A percentile compares a stretch with the other conserved stretches of the same genome.
Conservation (phyloP, 768 basidiomycete species). For the Suillus weaverae region DNA sequence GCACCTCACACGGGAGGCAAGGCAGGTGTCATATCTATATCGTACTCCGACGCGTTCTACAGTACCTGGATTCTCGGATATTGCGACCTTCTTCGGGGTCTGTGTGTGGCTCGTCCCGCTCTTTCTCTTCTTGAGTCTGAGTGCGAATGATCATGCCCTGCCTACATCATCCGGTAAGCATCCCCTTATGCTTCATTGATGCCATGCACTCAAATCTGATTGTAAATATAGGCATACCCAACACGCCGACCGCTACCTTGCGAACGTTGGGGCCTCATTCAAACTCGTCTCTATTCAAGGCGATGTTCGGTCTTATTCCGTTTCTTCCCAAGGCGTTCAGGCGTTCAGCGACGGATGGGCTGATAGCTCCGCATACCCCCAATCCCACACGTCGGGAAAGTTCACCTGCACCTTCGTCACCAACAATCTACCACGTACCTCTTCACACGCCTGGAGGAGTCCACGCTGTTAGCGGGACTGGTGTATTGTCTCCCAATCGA, state of each 20-base stretch:
- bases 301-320: constrained; percentile 50
- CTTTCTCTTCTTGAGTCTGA: constrained; percentile 93
- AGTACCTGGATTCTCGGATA: constrained; percentile 62
- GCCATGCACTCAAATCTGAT: not conserved
- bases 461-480: constrained; percentile 20
- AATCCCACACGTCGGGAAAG: constrained; percentile 10
- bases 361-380: constrained; percentile 67
- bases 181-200: not conserved
- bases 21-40: constrained; percentile 49
- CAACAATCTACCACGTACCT: constrained; percentile 22
- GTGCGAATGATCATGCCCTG: constrained; percentile 95
- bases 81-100: constrained; percentile 79
- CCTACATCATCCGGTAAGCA: constrained; percentile 61
- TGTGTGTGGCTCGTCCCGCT: constrained; percentile 91
- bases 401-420: constrained; percentile 32
- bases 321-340: constrained; percentile 46
- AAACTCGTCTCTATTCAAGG: constrained; percentile 69
- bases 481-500: constrained; percentile 25
- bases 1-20: constrained; percentile 60
- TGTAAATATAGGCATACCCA: constrained; percentile 18
- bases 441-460: constrained; percentile 26
- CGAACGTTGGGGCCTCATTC: constrained; percentile 37
- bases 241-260: constrained; percentile 22
- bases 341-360: constrained; percentile 59
- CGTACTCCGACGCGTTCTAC: constrained; percentile 33